Percentiles rank a stretch among this genome's conserved stretches.
Conservation (phyloP, 768 basidiomycete genomes). For the Boletus reticuloceps region DNA sequence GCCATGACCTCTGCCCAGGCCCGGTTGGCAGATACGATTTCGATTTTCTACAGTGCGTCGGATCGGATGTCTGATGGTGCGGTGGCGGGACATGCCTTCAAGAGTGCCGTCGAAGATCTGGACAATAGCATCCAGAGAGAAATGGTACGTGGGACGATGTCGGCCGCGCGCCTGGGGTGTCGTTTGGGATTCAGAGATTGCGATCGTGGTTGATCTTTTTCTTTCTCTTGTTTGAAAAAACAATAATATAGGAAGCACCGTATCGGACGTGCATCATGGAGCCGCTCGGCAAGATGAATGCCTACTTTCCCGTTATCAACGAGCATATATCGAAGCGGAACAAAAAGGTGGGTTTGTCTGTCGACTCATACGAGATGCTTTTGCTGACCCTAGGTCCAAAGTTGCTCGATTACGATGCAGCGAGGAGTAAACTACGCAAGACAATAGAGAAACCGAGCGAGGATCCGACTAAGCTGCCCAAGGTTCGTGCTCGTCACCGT, state of each 20-base stretch:
- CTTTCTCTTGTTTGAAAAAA: background rate
- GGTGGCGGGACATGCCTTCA: slow-evolving; percentile 97
- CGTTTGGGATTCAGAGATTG: background rate
- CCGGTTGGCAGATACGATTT: slow-evolving; percentile 90
- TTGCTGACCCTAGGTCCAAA: slow-evolving; percentile 29
- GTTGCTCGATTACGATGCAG: slow-evolving; percentile 95
- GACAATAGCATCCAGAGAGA: slow-evolving; percentile 83
- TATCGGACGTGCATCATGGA: slow-evolving; percentile 95
- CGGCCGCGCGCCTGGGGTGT: background rate
- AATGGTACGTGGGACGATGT: slow-evolving; percentile 55
- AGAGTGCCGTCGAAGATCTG: slow-evolving; percentile 89
- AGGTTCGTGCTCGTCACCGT: slow-evolving; percentile 39
- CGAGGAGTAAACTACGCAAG: slow-evolving; percentile 87
- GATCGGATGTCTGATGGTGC: slow-evolving; percentile 87
- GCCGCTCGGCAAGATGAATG: slow-evolving; percentile 94
- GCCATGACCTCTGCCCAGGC: slow-evolving; percentile 95
- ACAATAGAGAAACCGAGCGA: slow-evolving; percentile 89
- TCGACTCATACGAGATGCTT: background rate
- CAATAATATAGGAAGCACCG: slow-evolving; percentile 69
- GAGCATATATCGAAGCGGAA: slow-evolving; percentile 92
- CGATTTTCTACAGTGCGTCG: slow-evolving; percentile 85
- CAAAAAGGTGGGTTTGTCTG: slow-evolving; percentile 69
- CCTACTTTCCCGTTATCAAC: slow-evolving; percentile 91
- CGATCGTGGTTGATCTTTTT: background rate
- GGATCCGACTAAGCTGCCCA: slow-evolving; percentile 88